Conservation (phyloP, 495 filamentous ascomycete genomes). For the Annulohypoxylon moriforme region DNA sequence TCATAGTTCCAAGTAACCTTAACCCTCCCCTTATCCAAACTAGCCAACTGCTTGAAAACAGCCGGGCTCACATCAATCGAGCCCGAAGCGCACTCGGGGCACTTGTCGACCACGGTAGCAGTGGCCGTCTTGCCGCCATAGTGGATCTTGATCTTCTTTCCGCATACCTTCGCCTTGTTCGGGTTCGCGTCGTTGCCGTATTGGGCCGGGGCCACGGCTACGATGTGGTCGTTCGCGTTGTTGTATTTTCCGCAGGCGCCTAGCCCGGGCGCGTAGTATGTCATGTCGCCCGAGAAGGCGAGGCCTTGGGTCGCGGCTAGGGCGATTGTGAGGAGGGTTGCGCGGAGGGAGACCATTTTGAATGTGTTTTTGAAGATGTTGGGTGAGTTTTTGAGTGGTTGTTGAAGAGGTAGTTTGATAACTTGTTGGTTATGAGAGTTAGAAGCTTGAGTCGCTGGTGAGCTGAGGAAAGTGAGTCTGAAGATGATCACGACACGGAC, state of each 20-base stretch:
- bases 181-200: constrained; percentile 61
- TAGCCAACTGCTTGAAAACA: constrained; percentile 57
- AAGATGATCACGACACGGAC: neutral
- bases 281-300: constrained; percentile 56
- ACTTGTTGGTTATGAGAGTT: neutral
- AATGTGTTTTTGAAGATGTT: too few species aligned
- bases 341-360: constrained; percentile 26
- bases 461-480: neutral
- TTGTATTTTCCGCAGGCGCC: constrained; percentile 60
- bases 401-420: neutral
- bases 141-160: constrained; percentile 69
- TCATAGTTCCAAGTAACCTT: constrained; percentile 51
- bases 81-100: constrained; percentile 67
- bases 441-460: neutral
- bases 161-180: constrained; percentile 68
- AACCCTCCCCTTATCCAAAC: constrained; percentile 51
- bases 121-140: constrained; percentile 64
- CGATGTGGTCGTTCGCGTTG: constrained; percentile 53
- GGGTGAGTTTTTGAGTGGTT: neutral
- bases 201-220: constrained; percentile 54
- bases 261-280: constrained; percentile 60
- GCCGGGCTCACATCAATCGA: constrained; percentile 61
- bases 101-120: constrained; percentile 79
- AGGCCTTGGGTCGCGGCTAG: constrained; percentile 10
- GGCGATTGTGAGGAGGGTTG: constrained; percentile 26